Base-by-base conservation (phyloP, 2,329 filamentous ascomycete species). In the Xylariaceae sp. region DNA sequence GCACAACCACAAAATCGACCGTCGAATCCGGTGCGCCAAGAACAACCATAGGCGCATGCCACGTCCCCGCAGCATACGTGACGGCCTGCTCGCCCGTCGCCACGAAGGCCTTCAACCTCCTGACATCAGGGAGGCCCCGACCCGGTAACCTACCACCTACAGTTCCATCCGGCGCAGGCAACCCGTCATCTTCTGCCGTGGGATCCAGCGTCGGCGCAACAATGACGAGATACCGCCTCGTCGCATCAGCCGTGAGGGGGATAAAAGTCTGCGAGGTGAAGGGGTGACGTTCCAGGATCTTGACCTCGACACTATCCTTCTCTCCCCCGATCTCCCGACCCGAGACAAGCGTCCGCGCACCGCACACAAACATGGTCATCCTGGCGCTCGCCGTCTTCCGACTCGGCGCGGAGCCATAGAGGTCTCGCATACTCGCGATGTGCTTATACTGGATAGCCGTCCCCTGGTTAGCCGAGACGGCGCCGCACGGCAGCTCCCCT, bases 31-130 rank as follows among this genome's bases (percentile, higher is more conserved):
- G 53, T 2, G 71, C 62, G 0, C 93, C 93, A 45, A 98, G 75
- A 14, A 91, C 92, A 12, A 92, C 90, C 94, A 99, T 98, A 0
- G 95, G 95, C 60, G 94, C 92, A 78, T 99, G 95, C 85, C 94
- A 99, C 51, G 92, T 97, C 4, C 92, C 95, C 1, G 90, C 87
- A 1, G 85, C 92, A 73, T 98, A 99, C 2, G 92, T 97, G 12
- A 99, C 91, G 9, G 92, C 93, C 77, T 96, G 92, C 21, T 83
- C 81, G 2, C 86, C 87, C 46, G 82, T 84, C 1, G 91, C 93
- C 52, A 96, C 76, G 71, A 97, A 99, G 0, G 92, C 94, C 64
- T 80, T 82, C 34, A 96, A 67, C 7, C 83, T 81, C 19, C 73
- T 71, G 36, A 96, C 70, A 73, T 97, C 92, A 0, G 95, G 94